Conservation (phyloP, 1,284 basidiomycete genomes). For the Boletus holoroseus region DNA sequence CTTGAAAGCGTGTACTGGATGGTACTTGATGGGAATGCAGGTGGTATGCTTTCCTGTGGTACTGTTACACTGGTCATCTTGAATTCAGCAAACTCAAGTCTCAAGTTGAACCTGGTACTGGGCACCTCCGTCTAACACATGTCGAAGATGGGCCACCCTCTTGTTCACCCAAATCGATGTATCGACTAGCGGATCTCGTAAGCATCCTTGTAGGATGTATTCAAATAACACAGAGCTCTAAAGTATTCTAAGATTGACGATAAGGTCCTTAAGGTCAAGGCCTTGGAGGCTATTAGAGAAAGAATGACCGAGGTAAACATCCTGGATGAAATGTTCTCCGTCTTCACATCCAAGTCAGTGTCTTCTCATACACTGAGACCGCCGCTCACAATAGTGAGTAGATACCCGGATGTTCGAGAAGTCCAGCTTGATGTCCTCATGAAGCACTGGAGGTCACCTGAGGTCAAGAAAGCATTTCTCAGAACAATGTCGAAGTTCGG, state of each 20-base stretch:
- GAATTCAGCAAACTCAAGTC: slow-evolving; percentile 23
- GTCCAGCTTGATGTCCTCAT: slow-evolving; percentile 17
- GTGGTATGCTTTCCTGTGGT: slow-evolving; percentile 31
- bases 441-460: slow-evolving; percentile 3
- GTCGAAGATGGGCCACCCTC: slow-evolving; percentile 10
- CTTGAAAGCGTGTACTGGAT: neutral
- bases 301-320: slow-evolving; percentile 23
- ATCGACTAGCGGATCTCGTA: slow-evolving; percentile 28
- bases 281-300: slow-evolving; percentile 24
- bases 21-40: slow-evolving; percentile 9
- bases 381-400: slow-evolving; percentile 11
- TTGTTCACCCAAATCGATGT: slow-evolving; percentile 35
- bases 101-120: slow-evolving; percentile 10
- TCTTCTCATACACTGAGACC: neutral
- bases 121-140: neutral
- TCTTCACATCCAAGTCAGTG: slow-evolving; percentile 29
- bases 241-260: slow-evolving; percentile 18
- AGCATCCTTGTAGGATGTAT: neutral
- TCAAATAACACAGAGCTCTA: neutral
- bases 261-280: slow-evolving; percentile 15
- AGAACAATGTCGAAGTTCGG: slow-evolving; percentile 10
- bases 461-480: slow-evolving; percentile 19
- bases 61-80: slow-evolving; percentile 29
- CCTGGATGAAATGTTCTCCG: slow-evolving; percentile 27
- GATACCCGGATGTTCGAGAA: slow-evolving; percentile 19